These are phyloP conservation scores for Mycena sp. DNA, from an alignment of 1,284 basidiomycete species.

Conservation along the genomic window DNA sequence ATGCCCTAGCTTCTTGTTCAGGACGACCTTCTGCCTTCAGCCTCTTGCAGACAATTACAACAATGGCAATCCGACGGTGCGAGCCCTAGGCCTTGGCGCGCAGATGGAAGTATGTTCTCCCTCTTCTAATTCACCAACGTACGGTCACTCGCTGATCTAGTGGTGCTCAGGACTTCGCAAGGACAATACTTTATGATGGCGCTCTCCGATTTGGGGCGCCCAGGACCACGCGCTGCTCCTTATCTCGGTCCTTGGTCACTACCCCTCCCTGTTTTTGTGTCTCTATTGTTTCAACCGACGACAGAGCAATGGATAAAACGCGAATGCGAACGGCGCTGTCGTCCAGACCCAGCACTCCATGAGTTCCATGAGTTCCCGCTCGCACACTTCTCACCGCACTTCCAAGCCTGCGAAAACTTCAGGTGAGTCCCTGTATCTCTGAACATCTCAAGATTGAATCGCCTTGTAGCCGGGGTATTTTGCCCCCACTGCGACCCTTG, in stretches of 20 bases:
- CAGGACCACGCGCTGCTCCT: too few relatives aligned
- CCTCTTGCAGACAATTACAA: too few relatives aligned
- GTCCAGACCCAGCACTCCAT: neutral
- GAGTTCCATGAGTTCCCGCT: neutral
- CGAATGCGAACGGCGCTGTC: neutral
- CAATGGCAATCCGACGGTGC: too few relatives aligned
- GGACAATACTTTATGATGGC: too few relatives aligned
- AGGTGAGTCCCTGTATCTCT: neutral
- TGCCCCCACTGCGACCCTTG: constrained; percentile 21
- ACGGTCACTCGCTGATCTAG: too few relatives aligned
- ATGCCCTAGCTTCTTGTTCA: too few relatives aligned
- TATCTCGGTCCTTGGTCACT: neutral
- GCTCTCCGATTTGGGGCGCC: too few relatives aligned
- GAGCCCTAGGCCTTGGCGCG: too few relatives aligned
- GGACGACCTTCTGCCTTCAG: too few relatives aligned
- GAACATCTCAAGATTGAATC: neutral
- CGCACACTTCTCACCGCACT: neutral
- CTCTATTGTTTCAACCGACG: neutral
- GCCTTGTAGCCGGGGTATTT: constrained; percentile 5
- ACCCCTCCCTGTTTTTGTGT: neutral
- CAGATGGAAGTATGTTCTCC: too few relatives aligned
- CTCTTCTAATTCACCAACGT: too few relatives aligned
- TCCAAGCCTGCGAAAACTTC: neutral
- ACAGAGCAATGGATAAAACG: neutral
- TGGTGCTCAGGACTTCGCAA: too few relatives aligned